Conservation (phyloP, 75 land plant genomes). For the Pinus taeda region DNA sequence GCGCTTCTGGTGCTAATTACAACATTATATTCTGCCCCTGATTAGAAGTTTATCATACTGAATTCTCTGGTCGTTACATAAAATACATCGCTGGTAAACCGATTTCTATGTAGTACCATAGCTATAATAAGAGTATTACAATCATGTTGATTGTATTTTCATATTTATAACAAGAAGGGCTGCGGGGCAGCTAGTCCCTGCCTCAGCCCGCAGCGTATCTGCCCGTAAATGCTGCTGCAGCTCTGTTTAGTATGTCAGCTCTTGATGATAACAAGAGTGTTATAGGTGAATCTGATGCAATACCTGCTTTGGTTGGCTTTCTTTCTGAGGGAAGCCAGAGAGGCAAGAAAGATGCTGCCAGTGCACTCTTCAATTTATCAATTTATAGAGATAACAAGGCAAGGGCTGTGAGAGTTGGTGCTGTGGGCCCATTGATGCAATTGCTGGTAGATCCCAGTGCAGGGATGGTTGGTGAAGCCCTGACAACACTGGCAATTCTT, state of each 20-base stretch:
- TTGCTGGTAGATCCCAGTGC: conserved; percentile 58
- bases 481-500: conserved; percentile 72
- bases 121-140: no score
- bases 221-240: conserved; percentile 91
- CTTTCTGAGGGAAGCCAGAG: conserved; percentile 45
- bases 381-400: conserved; percentile 72
- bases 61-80: no score
- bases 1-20: no score
- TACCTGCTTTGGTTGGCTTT: conserved; percentile 59
- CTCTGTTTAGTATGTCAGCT: conserved; percentile 73
- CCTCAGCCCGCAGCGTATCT: no score
- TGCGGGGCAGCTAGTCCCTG: no score
- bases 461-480: conserved; percentile 83
- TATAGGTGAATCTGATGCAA: conserved; percentile 66
- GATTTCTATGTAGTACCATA: no score
- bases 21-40: no score
- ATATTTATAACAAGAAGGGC: no score
- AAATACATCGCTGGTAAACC: no score
- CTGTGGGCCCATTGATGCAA: conserved; percentile 60
- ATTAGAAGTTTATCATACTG: no score
- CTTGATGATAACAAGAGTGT: conserved; percentile 68
- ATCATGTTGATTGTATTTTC: no score
- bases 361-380: conserved; percentile 66
- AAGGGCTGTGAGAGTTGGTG: conserved; percentile 67
- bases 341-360: conserved; percentile 81